Conservation (phyloP, 2,329 filamentous ascomycete species). For the Coniochaeta ligniaria region DNA sequence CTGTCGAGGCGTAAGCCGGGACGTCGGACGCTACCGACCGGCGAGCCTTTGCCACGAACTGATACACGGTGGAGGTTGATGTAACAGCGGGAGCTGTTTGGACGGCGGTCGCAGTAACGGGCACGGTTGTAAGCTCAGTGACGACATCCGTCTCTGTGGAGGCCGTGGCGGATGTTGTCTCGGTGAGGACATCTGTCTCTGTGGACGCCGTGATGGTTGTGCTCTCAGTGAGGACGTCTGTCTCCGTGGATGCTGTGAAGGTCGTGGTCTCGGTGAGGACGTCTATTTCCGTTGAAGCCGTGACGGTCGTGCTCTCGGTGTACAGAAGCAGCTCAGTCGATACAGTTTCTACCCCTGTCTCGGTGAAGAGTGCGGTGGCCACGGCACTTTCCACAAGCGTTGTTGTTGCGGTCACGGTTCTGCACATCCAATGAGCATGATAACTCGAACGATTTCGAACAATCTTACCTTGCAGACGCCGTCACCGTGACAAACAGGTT, state of each 20-base stretch:
- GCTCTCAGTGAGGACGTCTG: not conserved
- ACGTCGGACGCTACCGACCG: not conserved
- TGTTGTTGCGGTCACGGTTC: not conserved
- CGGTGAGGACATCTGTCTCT: constrained; percentile 3
- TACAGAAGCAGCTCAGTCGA: constrained; percentile 3
- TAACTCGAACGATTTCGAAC: not conserved
- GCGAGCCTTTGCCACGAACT: not conserved
- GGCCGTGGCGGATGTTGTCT: not conserved
- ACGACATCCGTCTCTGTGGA: not conserved
- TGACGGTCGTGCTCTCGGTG: constrained; percentile 5
- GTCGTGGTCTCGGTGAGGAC: constrained; percentile 1
- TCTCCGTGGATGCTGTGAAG: constrained; percentile 1
- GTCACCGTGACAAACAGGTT: constrained; percentile 7
- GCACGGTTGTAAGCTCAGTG: constrained; percentile 3
- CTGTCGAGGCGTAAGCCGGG: constrained; percentile 2
- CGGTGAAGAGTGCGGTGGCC: constrained; percentile 4
- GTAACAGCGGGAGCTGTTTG: not conserved
- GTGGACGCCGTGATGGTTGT: constrained; percentile 4
- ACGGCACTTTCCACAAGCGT: constrained; percentile 4
- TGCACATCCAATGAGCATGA: not conserved
- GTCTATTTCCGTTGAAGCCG: constrained; percentile 4
- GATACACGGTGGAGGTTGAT: not conserved
- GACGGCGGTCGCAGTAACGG: constrained; percentile 2
- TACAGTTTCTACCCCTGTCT: constrained; percentile 1
- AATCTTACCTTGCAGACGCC: not conserved